Percentiles rank a stretch among this genome's conserved stretches.
Conservation (phyloP, 2,329 filamentous ascomycete species). For the Aspergillus versicolor region DNA sequence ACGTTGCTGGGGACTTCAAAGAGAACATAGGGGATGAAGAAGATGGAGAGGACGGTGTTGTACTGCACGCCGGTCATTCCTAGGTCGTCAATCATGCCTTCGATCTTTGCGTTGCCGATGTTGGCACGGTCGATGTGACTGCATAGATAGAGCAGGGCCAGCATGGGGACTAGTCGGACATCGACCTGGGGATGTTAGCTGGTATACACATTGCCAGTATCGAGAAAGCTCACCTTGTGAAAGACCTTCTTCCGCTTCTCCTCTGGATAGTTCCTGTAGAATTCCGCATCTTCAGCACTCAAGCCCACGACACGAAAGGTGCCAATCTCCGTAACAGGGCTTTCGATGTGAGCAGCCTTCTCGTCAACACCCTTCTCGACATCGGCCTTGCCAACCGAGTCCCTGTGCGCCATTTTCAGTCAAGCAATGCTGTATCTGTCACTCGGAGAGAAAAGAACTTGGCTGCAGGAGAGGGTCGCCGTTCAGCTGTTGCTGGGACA, state of each 20-base stretch:
- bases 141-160: constrained; percentile 22
- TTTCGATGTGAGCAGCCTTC: constrained; percentile 1
- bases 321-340: constrained; percentile 1
- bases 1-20: constrained; percentile 19
- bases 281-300: constrained; percentile 4
- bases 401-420: too few species aligned
- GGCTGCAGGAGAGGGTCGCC: too few species aligned
- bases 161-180: constrained; percentile 18
- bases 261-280: constrained; percentile 1
- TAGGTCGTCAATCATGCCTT: constrained; percentile 21
- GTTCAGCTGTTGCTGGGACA: too few species aligned
- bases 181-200: constrained; percentile 2
- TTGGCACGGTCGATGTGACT: constrained; percentile 28
- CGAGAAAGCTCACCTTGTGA: not conserved
- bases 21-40: constrained; percentile 10
- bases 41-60: constrained; percentile 17
- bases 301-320: constrained; percentile 5
- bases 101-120: constrained; percentile 31
- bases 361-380: not conserved
- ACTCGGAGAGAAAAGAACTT: too few species aligned
- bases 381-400: too few species aligned
- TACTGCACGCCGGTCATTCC: constrained; percentile 24
- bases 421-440: not conserved
- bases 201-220: not conserved
- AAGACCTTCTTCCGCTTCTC: constrained; percentile 8